phyloP scores from a whole-genome alignment of 139 green algal species.

The Closterium sp. region DNA sequence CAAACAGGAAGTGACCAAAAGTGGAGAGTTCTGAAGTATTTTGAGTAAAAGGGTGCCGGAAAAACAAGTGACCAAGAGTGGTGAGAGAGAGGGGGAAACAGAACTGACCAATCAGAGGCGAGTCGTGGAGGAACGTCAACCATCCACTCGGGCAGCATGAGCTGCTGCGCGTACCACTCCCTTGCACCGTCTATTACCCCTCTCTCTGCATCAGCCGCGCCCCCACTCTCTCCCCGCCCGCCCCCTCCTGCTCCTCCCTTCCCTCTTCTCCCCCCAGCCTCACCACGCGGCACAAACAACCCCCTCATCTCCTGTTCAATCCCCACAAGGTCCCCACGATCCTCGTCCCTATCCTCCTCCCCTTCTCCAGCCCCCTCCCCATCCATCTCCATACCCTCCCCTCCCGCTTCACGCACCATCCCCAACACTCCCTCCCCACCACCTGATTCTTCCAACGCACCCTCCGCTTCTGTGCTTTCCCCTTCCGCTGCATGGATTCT shows the following conservation, averaged over 20 bases:
- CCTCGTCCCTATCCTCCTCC: background rate
- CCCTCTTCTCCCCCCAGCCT: background rate
- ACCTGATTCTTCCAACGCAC: background rate
- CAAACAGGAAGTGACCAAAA: background rate
- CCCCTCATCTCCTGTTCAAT: background rate
- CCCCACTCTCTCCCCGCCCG: background rate
- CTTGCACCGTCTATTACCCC: background rate
- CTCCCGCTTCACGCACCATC: background rate
- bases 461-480: background rate
- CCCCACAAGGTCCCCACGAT: background rate
- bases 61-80: background rate
- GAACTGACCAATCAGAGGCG: constrained; percentile 64
- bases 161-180: constrained; percentile 57
- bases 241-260: background rate
- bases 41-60: background rate
- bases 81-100: background rate
- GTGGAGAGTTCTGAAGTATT: background rate
- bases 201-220: background rate
- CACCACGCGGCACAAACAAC: background rate
- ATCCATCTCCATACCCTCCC: background rate
- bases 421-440: background rate
- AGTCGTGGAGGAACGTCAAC: constrained; percentile 78
- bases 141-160: constrained; percentile 90
- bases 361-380: background rate
- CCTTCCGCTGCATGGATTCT: background rate